These are phyloP conservation scores for Ceratocystis cubensis DNA, from an alignment of 2,329 filamentous ascomycete species.

Conservation along the genomic window DNA sequence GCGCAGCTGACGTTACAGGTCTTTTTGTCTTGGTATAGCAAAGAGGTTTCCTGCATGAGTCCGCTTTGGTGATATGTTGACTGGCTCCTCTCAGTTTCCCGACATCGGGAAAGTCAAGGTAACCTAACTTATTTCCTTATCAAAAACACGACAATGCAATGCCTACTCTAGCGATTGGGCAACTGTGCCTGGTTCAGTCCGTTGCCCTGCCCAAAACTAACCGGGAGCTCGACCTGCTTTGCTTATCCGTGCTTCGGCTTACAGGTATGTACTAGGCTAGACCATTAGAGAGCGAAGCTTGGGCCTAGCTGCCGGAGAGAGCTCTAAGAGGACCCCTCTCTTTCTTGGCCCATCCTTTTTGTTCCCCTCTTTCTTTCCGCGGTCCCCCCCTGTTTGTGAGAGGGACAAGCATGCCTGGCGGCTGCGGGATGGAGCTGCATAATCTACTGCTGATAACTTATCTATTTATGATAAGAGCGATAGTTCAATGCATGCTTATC, in stretches of 20 bases:
- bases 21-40: not conserved
- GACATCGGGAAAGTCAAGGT: not conserved
- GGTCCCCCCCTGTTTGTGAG: not conserved
- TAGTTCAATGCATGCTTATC: not conserved
- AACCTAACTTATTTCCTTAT: not conserved
- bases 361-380: not conserved
- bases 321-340: not conserved
- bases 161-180: not conserved
- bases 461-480: not conserved
- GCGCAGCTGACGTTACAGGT: not conserved
- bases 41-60: not conserved
- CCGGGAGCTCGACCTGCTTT: not conserved
- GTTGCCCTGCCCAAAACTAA: not conserved
- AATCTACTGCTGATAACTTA: slow-evolving; percentile 8
- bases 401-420: not conserved
- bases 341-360: not conserved
- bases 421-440: not conserved
- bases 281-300: not conserved
- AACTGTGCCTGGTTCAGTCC: not conserved
- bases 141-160: not conserved
- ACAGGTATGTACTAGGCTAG: not conserved
- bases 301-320: not conserved
- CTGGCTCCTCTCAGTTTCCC: not conserved
- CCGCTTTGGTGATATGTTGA: not conserved
- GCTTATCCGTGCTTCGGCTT: not conserved